phyloP scores from a whole-genome alignment of 2,329 filamentous ascomycete species.

The Fonsecaea multimorphosa region DNA sequence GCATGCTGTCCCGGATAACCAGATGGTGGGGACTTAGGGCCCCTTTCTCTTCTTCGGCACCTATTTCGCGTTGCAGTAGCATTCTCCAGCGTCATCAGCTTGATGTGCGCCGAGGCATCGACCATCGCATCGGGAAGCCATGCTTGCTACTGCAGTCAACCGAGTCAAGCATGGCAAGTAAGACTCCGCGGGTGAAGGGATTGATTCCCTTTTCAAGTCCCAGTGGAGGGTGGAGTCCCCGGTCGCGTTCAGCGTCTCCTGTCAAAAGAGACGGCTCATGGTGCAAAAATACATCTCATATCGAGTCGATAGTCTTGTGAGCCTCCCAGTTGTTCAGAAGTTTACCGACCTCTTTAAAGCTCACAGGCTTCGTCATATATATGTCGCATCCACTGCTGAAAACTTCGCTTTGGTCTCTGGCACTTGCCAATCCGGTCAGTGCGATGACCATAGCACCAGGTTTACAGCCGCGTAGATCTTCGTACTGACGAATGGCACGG shows the following conservation, averaged over 20 bases:
- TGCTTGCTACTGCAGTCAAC: not conserved
- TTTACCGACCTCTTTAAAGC: constrained; percentile 45
- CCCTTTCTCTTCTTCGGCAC: not conserved
- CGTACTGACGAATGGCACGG: constrained; percentile 49
- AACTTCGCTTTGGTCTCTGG: constrained; percentile 44
- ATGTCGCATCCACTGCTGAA: constrained; percentile 46
- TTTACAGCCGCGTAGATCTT: constrained; percentile 22
- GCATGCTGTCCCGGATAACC: not conserved
- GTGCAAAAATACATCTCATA: not conserved
- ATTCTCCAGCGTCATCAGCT: not conserved
- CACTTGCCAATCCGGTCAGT: constrained; percentile 46
- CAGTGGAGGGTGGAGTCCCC: not conserved
- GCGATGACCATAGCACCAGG: constrained; percentile 44
- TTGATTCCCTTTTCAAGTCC: not conserved
- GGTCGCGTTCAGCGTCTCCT: not conserved
- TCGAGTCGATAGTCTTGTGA: constrained; percentile 17
- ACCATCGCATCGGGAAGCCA: not conserved
- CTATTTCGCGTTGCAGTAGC: not conserved
- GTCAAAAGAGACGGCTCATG: not conserved
- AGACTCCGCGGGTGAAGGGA: not conserved
- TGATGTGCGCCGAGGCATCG: not conserved
- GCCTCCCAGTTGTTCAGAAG: constrained; percentile 44
- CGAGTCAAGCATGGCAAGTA: not conserved
- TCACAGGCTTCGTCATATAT: constrained; percentile 47
- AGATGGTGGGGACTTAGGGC: not conserved